A percentile compares a stretch with the other conserved stretches of the same genome.
Evolutionary conservation across 306 rosid genomes (phyloP).

Genomic region (Cicer cuneatum): DNA sequence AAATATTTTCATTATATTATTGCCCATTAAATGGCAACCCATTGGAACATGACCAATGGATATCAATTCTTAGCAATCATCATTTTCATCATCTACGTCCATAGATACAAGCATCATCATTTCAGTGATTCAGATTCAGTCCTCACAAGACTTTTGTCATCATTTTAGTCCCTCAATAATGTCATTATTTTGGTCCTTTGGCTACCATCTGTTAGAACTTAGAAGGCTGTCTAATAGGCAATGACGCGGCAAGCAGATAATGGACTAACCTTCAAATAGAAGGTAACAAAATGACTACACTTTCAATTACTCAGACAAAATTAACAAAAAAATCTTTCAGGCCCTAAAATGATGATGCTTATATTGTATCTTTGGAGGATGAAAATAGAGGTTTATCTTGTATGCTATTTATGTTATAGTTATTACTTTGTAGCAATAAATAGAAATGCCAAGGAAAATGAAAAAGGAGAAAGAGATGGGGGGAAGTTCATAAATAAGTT

Average conservation of each 20-base stretch:
- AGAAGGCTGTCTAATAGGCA: neutral
- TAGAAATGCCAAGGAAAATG: slow-evolving; percentile 1
- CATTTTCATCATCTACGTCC: slow-evolving; percentile 16
- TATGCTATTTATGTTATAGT: slow-evolving; percentile 17
- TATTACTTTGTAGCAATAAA: slow-evolving; percentile 33
- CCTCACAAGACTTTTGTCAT: neutral
- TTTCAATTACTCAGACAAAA: slow-evolving; percentile 15
- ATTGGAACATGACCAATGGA: neutral
- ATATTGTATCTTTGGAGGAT: neutral
- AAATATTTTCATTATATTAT: slow-evolving; percentile 2
- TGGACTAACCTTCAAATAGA: slow-evolving; percentile 9
- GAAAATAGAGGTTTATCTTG: neutral
- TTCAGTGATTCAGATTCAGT: slow-evolving; percentile 3
- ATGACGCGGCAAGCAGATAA: slow-evolving; percentile 16
- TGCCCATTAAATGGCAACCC: slow-evolving; percentile 21
- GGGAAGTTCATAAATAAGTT: slow-evolving; percentile 29
- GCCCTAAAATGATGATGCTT: slow-evolving; percentile 18
- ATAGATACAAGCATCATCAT: slow-evolving; percentile 15
- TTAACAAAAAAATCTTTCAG: neutral
- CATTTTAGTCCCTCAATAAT: neutral
- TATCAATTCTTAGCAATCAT: neutral
- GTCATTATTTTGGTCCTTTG: slow-evolving; percentile 24
- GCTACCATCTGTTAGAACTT: slow-evolving; percentile 2
- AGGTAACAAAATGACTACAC: slow-evolving; percentile 16
- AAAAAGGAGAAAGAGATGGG: slow-evolving; percentile 7